These are phyloP conservation scores for Hansenula anomala DNA, from an alignment of 1,139 yeast species.

Conservation along the genomic window DNA sequence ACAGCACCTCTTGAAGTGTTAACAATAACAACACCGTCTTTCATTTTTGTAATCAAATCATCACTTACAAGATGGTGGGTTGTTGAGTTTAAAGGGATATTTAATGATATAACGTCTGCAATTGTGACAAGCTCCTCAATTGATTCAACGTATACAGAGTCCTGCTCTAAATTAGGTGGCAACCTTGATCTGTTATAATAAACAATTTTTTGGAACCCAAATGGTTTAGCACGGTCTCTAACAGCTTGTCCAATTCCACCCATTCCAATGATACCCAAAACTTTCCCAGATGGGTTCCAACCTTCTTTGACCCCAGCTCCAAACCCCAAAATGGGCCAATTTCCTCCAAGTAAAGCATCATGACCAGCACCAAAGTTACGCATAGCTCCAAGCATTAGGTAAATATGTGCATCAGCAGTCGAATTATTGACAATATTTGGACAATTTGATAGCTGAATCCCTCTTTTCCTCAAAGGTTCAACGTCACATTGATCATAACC, in stretches of 20 bases:
- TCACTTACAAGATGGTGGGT: conserved; percentile 53
- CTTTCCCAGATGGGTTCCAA: conserved; percentile 37
- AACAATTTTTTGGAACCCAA: conserved; percentile 63
- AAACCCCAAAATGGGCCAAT: conserved; percentile 33
- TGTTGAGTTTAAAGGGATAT: conserved; percentile 59
- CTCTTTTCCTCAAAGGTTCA: conserved; percentile 28
- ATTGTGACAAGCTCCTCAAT: conserved; percentile 24
- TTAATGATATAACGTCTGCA: conserved; percentile 55
- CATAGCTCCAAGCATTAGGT: conserved; percentile 57
- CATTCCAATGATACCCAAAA: conserved; percentile 53
- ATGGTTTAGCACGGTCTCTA: conserved; percentile 45
- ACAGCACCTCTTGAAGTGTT: conserved; percentile 76
- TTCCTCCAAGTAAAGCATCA: conserved; percentile 28
- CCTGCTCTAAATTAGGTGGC: conserved; percentile 31
- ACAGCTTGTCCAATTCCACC: conserved; percentile 79
- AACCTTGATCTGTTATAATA: conserved; percentile 49
- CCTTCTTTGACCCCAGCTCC: conserved; percentile 42
- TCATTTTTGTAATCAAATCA: conserved; percentile 39
- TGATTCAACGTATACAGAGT: conserved; percentile 38
- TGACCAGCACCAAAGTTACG: conserved; percentile 50
- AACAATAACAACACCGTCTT: conserved; percentile 51
- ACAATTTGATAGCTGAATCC: conserved; percentile 52
- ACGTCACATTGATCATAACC: conserved; percentile 57
- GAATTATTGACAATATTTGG: conserved; percentile 56
- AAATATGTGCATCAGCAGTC: conserved; percentile 72